Percentiles rank a stretch among this genome's conserved stretches.
These are phyloP conservation scores for Parastagonospora avenae DNA, from an alignment of 2,329 filamentous ascomycete genomes.

Conservation along the genomic window DNA sequence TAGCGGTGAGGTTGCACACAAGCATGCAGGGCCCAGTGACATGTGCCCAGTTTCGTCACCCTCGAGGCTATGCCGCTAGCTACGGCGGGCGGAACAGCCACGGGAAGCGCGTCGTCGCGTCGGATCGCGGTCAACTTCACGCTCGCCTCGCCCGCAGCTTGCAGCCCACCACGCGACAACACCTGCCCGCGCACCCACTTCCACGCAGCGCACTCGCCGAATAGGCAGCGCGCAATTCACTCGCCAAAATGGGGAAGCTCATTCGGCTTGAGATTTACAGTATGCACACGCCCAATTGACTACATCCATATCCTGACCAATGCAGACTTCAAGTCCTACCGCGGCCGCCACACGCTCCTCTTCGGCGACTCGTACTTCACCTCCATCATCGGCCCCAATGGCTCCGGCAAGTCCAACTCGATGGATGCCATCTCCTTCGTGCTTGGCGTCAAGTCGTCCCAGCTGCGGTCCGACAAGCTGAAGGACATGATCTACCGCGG, in stretches of 20 bases:
- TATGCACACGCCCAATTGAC: conserved; percentile 53
- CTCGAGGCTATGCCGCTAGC: conserved; percentile 18
- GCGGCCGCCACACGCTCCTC: conserved; percentile 89
- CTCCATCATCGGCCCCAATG: conserved; percentile 99
- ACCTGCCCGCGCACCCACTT: conserved; percentile 3
- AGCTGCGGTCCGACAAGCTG: conserved; percentile 89
- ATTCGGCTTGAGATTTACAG: conserved; percentile 93
- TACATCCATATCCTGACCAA: conserved; percentile 15
- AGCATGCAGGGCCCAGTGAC: background rate
- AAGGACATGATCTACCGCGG: conserved; percentile 96
- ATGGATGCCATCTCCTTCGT: conserved; percentile 99
- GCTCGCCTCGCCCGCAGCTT: conserved; percentile 4
- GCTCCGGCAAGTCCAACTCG: conserved; percentile 97
- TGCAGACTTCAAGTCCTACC: conserved; percentile 98
- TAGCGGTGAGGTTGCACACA: conserved; percentile 1
- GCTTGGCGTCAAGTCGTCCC: conserved; percentile 97
- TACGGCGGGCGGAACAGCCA: conserved; percentile 25
- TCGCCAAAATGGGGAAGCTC: conserved; percentile 81
- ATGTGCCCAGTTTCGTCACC: conserved; percentile 27
- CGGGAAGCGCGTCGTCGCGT: conserved; percentile 20
- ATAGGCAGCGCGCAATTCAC: conserved; percentile 16
- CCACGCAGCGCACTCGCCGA: conserved; percentile 14
- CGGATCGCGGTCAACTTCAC: conserved; percentile 8
- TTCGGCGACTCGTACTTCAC: conserved; percentile 99
- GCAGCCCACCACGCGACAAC: conserved; percentile 1